A percentile compares a stretch with the other conserved stretches of the same genome.
Evolutionary conservation across 768 basidiomycete genomes (phyloP).

Genomic region (Lactarius sanguifluus): DNA sequence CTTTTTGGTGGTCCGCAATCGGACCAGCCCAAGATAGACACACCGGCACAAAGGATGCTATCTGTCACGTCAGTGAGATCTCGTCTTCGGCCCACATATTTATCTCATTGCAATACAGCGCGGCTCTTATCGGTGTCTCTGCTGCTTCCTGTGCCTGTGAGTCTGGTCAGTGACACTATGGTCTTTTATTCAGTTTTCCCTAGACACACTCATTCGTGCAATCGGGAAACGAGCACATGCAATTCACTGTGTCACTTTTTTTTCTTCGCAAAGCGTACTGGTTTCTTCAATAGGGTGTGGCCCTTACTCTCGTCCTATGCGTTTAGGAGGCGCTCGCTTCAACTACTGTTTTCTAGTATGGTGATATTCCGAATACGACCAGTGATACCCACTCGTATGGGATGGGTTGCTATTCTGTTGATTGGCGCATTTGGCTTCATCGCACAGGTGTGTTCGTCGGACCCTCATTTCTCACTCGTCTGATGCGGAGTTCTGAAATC

Average conservation of each 20-base stretch:
- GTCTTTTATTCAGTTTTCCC: not conserved
- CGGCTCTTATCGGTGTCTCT: slow-evolving; percentile 63
- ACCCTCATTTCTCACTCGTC: not conserved
- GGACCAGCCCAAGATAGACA: slow-evolving; percentile 28
- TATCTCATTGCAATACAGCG: slow-evolving; percentile 37
- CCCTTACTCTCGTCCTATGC: not conserved
- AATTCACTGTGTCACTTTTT: slow-evolving; percentile 68
- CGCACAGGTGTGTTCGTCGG: slow-evolving; percentile 38
- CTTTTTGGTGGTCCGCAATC: slow-evolving; percentile 53
- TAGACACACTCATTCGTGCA: slow-evolving; percentile 55
- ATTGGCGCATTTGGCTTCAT: slow-evolving; percentile 55
- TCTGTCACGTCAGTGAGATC: slow-evolving; percentile 54
- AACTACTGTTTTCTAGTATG: slow-evolving; percentile 40
- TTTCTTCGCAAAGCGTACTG: slow-evolving; percentile 56
- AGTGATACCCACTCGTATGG: slow-evolving; percentile 46
- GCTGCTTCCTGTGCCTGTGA: slow-evolving; percentile 69
- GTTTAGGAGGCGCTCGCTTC: not conserved
- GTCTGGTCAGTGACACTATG: slow-evolving; percentile 31
- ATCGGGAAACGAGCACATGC: slow-evolving; percentile 78
- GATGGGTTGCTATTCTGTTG: slow-evolving; percentile 48
- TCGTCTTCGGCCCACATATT: not conserved
- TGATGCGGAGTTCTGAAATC: not conserved
- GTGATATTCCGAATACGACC: slow-evolving; percentile 41
- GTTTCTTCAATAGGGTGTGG: slow-evolving; percentile 38
- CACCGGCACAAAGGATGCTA: slow-evolving; percentile 45